Evolutionary conservation across 805 yeast species (phyloP).

Genomic region (Teunomyces panamensis): DNA sequence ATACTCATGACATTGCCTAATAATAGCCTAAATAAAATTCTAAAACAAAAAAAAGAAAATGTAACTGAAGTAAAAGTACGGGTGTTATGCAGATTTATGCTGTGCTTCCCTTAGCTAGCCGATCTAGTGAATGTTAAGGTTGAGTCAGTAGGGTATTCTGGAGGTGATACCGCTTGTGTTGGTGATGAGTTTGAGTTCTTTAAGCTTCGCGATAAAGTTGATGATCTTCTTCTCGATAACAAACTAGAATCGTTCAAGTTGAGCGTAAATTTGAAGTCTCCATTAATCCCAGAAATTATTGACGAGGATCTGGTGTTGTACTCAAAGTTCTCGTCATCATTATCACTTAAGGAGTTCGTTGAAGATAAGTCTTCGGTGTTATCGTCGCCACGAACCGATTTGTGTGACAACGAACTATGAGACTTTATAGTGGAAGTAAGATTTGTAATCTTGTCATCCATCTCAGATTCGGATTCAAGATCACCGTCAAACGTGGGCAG

Average conservation of each 20-base stretch:
- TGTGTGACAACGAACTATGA: constrained; percentile 3
- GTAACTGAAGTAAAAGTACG: neutral
- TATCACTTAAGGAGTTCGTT: constrained; percentile 10
- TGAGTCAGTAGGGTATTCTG: neutral
- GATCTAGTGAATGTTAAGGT: constrained; percentile 3
- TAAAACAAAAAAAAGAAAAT: neutral
- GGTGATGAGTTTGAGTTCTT: constrained; percentile 8
- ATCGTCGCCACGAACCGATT: neutral
- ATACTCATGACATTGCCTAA: neutral
- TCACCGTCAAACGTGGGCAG: constrained; percentile 8
- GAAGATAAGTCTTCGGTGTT: constrained; percentile 9
- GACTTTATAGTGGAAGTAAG: constrained; percentile 5
- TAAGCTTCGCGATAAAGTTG: constrained; percentile 15
- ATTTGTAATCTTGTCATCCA: constrained; percentile 12
- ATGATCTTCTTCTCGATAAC: constrained; percentile 51
- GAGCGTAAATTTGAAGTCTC: constrained; percentile 52
- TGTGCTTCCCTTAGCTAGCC: neutral
- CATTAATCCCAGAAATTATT: constrained; percentile 37
- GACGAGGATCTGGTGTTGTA: constrained; percentile 39
- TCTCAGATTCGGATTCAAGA: constrained; percentile 13
- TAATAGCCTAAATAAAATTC: neutral
- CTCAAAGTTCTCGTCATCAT: constrained; percentile 19
- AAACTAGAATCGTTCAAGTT: constrained; percentile 64
- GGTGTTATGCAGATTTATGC: neutral
- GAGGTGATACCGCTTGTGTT: neutral